Evolutionary conservation across 495 filamentous ascomycete genomes (phyloP).

Genomic region (Pyrenula massariospora): DNA sequence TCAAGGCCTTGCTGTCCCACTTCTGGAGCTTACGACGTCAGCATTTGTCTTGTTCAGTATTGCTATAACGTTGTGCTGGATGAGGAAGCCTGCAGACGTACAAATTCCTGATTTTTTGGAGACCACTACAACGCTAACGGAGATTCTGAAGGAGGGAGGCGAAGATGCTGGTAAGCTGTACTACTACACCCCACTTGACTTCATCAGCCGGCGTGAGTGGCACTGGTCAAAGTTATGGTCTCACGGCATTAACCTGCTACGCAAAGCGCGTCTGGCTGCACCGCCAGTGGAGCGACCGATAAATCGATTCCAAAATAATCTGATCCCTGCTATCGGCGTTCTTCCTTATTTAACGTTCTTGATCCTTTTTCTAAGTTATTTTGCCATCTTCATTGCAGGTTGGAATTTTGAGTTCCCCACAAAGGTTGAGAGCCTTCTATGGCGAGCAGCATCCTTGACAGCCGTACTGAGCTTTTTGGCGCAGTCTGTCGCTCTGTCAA

Average conservation of each 20-base stretch:
- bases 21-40: slow-evolving; percentile 22
- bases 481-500: neutral
- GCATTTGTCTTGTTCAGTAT: slow-evolving; percentile 22
- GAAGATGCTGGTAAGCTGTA: neutral
- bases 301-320: slow-evolving; percentile 8
- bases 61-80: slow-evolving; percentile 22
- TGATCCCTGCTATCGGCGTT: neutral
- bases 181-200: slow-evolving; percentile 15
- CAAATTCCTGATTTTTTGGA: neutral
- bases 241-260: slow-evolving; percentile 12
- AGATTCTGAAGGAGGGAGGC: neutral
- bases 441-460: slow-evolving; percentile 8
- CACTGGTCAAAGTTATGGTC: slow-evolving; percentile 9
- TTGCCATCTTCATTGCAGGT: slow-evolving; percentile 12
- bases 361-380: neutral
- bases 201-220: slow-evolving; percentile 12
- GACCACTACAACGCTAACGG: neutral
- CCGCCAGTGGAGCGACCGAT: slow-evolving; percentile 7
- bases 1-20: slow-evolving; percentile 15
- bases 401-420: slow-evolving; percentile 19
- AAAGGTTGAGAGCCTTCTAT: slow-evolving; percentile 11
- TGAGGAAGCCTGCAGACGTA: slow-evolving; percentile 17
- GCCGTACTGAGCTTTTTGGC: neutral
- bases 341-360: slow-evolving; percentile 9
- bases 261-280: slow-evolving; percentile 9